phyloP scores from a whole-genome alignment of 2,329 filamentous ascomycete species.

The Phialophora expanda region DNA sequence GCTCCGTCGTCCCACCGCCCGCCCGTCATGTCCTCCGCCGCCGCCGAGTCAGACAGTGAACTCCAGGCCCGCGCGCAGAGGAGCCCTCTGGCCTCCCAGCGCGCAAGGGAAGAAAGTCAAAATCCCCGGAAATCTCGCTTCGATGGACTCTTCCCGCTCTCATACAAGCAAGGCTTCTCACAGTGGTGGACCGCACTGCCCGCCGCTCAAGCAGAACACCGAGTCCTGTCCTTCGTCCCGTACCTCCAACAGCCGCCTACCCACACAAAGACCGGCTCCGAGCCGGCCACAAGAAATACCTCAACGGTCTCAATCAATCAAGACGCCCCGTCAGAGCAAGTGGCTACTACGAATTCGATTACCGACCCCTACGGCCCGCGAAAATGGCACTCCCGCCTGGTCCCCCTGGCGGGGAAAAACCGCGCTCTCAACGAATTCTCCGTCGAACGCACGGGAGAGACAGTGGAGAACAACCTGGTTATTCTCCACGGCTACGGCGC shows the following conservation, averaged over 20 bases:
- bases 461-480: conserved; percentile 82
- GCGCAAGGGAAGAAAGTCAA: conserved; percentile 44
- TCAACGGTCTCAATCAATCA: conserved; percentile 47
- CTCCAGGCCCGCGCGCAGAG: conserved; percentile 48
- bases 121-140: conserved; percentile 40
- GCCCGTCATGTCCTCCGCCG: conserved; percentile 39
- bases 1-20: conserved; percentile 33
- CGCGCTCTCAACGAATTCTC: conserved; percentile 91
- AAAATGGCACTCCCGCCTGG: conserved; percentile 83
- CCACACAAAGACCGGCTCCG: conserved; percentile 67
- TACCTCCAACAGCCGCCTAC: conserved; percentile 74
- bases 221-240: conserved; percentile 83
- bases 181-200: conserved; percentile 95
- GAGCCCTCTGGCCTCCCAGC: conserved; percentile 56
- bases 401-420: conserved; percentile 82
- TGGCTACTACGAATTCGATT: conserved; percentile 53
- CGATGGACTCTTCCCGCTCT: conserved; percentile 73
- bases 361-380: conserved; percentile 83
- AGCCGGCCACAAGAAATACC: conserved; percentile 51
- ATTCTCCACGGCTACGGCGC: conserved; percentile 98
- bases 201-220: conserved; percentile 82
- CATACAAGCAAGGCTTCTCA: conserved; percentile 86
- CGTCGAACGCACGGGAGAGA: conserved; percentile 79
- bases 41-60: conserved; percentile 43
- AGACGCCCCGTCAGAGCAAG: conserved; percentile 46